phyloP scores from a whole-genome alignment of 306 rosid species.

The Morella rubra region DNA sequence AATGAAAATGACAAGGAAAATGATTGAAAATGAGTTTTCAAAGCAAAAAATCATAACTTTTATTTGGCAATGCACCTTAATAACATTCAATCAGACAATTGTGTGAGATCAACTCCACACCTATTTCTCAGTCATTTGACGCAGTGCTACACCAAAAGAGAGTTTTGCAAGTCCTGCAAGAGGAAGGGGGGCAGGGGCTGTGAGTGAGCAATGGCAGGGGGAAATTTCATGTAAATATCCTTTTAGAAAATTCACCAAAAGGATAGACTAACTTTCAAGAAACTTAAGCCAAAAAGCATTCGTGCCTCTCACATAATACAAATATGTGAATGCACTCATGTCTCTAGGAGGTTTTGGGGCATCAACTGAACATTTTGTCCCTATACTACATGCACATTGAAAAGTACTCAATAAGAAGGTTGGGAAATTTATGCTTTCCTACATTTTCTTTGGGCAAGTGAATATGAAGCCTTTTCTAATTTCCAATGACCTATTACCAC shows the following conservation, averaged over 20 bases:
- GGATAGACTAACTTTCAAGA: background rate
- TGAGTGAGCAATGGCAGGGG: background rate
- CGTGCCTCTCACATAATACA: background rate
- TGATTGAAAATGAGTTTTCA: background rate
- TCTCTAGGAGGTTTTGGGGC: too few relatives aligned
- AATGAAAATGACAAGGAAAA: conserved; percentile 11
- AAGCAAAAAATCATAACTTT: background rate
- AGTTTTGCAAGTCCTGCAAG: too few relatives aligned
- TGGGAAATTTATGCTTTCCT: background rate
- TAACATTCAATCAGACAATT: background rate
- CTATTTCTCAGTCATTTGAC: background rate
- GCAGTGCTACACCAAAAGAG: too few relatives aligned
- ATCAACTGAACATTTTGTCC: too few relatives aligned
- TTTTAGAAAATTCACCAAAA: background rate
- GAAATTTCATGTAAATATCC: background rate
- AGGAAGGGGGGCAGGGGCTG: too few relatives aligned
- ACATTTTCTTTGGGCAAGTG: background rate
- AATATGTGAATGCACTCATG: too few relatives aligned
- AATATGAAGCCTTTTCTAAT: too few relatives aligned
- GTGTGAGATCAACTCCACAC: background rate
- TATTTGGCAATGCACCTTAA: background rate
- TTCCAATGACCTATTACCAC: background rate
- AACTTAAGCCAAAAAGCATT: background rate
- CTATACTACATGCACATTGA: background rate
- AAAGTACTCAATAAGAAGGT: too few relatives aligned